A percentile compares a stretch with the other conserved stretches of the same genome.
Evolutionary conservation across 495 filamentous ascomycete species (phyloP).

Genomic region (Aspergillus avenaceus): DNA sequence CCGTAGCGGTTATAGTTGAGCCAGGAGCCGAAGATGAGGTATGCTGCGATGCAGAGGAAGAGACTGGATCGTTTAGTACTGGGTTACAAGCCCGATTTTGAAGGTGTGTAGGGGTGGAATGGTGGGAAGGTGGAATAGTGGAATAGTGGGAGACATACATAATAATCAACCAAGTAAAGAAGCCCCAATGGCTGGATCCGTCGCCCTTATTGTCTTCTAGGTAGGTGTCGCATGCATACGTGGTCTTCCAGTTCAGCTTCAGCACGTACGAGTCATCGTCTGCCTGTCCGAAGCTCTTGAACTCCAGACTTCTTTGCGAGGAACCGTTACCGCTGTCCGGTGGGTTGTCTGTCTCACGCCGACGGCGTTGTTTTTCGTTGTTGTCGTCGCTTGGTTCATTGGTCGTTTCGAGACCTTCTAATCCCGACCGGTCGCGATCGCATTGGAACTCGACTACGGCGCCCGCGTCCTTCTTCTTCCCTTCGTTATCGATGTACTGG

Average conservation of each 20-base stretch:
- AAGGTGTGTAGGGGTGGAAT: not conserved
- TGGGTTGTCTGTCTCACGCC: slow-evolving; percentile 12
- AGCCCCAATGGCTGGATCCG: slow-evolving; percentile 64
- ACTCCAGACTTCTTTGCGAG: slow-evolving; percentile 61
- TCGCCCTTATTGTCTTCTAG: slow-evolving; percentile 39
- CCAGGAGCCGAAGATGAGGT: slow-evolving; percentile 98
- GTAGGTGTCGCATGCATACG: slow-evolving; percentile 71
- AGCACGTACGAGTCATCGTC: slow-evolving; percentile 53
- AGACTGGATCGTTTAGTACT: slow-evolving; percentile 38
- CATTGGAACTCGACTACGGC: slow-evolving; percentile 85
- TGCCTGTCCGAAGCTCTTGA: slow-evolving; percentile 59
- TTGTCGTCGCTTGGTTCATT: slow-evolving; percentile 13
- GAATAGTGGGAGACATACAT: slow-evolving; percentile 76
- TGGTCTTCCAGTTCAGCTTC: slow-evolving; percentile 76
- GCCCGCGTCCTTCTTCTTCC: slow-evolving; percentile 51
- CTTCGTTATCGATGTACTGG: slow-evolving; percentile 40
- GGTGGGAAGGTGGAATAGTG: not conserved
- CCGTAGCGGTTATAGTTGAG: slow-evolving; percentile 98
- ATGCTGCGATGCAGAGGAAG: slow-evolving; percentile 82
- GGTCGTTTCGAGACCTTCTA: slow-evolving; percentile 55
- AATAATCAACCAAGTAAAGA: slow-evolving; percentile 96
- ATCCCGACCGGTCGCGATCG: slow-evolving; percentile 60
- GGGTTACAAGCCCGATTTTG: not conserved
- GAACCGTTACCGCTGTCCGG: slow-evolving; percentile 25
- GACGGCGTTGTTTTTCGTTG: slow-evolving; percentile 27